phyloP scores from a whole-genome alignment of 106 monocot genomes.

The Narthecium ossifragum region DNA sequence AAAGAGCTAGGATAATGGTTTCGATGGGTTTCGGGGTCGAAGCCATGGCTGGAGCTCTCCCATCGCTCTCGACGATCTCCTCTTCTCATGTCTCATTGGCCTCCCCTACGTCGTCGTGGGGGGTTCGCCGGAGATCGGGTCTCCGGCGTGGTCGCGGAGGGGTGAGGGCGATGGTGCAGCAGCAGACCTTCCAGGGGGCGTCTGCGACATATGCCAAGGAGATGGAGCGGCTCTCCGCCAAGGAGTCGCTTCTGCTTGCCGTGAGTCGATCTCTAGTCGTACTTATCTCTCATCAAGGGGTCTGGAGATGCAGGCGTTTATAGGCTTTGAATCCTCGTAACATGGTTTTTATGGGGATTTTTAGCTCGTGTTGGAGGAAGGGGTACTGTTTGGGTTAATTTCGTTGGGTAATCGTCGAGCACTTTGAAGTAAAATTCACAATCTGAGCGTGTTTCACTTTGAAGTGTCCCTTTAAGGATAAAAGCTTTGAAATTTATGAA shows the following conservation, averaged over 20 bases:
- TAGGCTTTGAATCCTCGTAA: too few relatives aligned
- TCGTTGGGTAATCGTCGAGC: too few relatives aligned
- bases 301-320: too few relatives aligned
- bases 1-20: background rate
- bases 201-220: conserved; percentile 82
- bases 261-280: conserved; percentile 33
- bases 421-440: too few relatives aligned
- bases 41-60: conserved; percentile 23
- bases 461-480: too few relatives aligned
- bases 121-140: conserved; percentile 8
- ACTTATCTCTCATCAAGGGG: too few relatives aligned
- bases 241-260: conserved; percentile 95
- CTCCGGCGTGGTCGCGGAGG: conserved; percentile 9
- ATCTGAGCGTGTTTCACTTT: too few relatives aligned
- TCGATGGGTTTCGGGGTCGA: background rate
- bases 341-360: too few relatives aligned
- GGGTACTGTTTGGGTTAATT: too few relatives aligned
- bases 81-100: background rate
- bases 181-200: conserved; percentile 64
- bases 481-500: too few relatives aligned
- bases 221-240: conserved; percentile 97
- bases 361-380: too few relatives aligned
- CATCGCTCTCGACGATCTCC: conserved; percentile 1
- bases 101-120: background rate
- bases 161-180: conserved; percentile 57